Percentiles rank a stretch among this genome's conserved stretches.
These are phyloP conservation scores for Aspergillus persii DNA, from an alignment of 2,329 filamentous ascomycete species.

Conservation along the genomic window DNA sequence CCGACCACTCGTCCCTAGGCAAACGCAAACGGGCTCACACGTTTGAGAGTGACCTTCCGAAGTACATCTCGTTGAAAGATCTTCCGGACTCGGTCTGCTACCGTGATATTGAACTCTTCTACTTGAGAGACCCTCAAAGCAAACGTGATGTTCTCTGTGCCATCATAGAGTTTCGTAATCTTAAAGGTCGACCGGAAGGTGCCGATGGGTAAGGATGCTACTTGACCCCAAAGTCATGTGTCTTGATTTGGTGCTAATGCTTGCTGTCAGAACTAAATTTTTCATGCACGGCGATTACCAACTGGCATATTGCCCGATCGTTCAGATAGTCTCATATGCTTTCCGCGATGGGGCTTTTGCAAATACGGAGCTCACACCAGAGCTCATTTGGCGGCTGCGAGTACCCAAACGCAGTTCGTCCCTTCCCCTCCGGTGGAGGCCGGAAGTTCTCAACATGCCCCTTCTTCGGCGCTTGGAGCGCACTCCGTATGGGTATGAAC, in stretches of 20 bases:
- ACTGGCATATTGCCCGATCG: slow-evolving; percentile 26
- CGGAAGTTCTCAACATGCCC: slow-evolving; percentile 21
- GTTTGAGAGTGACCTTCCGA: slow-evolving; percentile 24
- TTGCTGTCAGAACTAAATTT: neutral
- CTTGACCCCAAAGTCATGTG: no score
- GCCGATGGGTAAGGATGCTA: slow-evolving; percentile 23
- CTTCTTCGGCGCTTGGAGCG: slow-evolving; percentile 23
- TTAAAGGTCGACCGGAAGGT: slow-evolving; percentile 26
- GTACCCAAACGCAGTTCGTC: slow-evolving; percentile 18
- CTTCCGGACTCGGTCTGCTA: slow-evolving; percentile 25
- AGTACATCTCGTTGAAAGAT: slow-evolving; percentile 18
- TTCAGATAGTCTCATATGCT: slow-evolving; percentile 24
- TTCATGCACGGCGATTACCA: slow-evolving; percentile 21
- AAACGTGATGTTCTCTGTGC: slow-evolving; percentile 25
- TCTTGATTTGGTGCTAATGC: neutral
- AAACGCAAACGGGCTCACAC: slow-evolving; percentile 14
- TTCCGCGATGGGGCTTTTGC: slow-evolving; percentile 24
- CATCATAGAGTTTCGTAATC: slow-evolving; percentile 27
- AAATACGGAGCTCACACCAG: slow-evolving; percentile 23
- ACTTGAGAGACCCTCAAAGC: slow-evolving; percentile 19
- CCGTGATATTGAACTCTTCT: slow-evolving; percentile 26
- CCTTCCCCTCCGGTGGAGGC: slow-evolving; percentile 23
- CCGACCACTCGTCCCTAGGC: slow-evolving; percentile 9
- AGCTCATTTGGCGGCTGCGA: slow-evolving; percentile 24
- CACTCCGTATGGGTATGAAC: slow-evolving; percentile 22